These are phyloP conservation scores for Populus hybrid DNA, from an alignment of 441 rosid genomes.

Conservation along the genomic window DNA sequence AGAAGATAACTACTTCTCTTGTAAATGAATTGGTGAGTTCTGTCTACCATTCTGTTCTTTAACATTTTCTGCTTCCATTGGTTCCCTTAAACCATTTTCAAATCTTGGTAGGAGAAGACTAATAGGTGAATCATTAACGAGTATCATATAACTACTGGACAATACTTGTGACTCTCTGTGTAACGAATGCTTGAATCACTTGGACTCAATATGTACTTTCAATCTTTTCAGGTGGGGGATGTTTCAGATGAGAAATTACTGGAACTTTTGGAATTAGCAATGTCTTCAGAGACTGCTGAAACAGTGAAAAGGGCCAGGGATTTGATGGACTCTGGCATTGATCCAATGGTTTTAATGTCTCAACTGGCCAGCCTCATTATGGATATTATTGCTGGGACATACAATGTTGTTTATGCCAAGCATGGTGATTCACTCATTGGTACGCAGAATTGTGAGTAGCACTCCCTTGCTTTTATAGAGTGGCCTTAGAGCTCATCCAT, in stretches of 20 bases:
- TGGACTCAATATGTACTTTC: conserved; percentile 5
- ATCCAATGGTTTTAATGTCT: conserved; percentile 93
- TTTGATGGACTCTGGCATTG: conserved; percentile 91
- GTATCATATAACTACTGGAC: background rate
- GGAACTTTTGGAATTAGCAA: conserved; percentile 90
- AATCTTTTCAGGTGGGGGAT: conserved; percentile 71
- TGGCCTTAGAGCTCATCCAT: background rate
- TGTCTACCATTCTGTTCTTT: conserved; percentile 10
- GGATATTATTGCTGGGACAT: conserved; percentile 95
- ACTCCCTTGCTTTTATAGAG: background rate
- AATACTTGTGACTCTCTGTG: background rate
- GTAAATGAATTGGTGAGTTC: conserved; percentile 94
- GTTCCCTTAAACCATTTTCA: conserved; percentile 2
- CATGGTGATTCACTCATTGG: conserved; percentile 47
- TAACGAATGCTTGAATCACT: background rate
- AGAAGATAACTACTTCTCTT: conserved; percentile 76
- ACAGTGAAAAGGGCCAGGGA: conserved; percentile 94
- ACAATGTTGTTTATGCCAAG: conserved; percentile 49
- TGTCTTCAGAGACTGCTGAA: conserved; percentile 94
- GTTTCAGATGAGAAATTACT: conserved; percentile 90
- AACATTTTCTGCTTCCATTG: background rate
- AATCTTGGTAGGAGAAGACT: background rate
- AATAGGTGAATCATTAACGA: background rate
- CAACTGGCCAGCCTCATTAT: conserved; percentile 95
- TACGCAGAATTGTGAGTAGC: conserved; percentile 71